Evolutionary conservation across 345 rosid genomes (phyloP), one percentile per base, ranked within the genome.

Genomic region (Populus deltoides): DNA sequence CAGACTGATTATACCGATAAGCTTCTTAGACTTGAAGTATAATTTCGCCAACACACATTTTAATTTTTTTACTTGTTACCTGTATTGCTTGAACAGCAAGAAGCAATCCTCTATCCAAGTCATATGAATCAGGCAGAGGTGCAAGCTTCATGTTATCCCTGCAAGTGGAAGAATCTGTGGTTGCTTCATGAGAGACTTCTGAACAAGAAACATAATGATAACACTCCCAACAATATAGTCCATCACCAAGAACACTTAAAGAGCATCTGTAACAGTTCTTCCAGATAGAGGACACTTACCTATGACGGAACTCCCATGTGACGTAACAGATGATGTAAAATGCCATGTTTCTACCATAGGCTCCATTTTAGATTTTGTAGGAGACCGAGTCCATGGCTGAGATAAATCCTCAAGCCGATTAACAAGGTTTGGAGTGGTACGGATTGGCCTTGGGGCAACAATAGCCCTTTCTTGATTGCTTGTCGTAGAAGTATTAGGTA

Each of bases 31-130:
- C 61, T 31, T 18, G 24, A 18, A 20, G 25, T 41, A 69, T 27
- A 69, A 39, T 12, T 78, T 55, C 16, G 7, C 45, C 39, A 25
- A 38, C 11, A 20, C 36, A 9, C 5, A 18, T 20, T 22, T 13
- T 5, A 25, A 62, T n/a, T 25, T 78, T 73, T 41, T 61, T 36
- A 71, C 62, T 78, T 57, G 74, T 83, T 80, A 97, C 99, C 94
- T 97, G 99, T 85, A 97, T 94, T 76, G 94, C 99, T 83, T 97
- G 99, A 86, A 97, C 97, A 77, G 99, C 92, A 84, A 97, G 98
- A 81, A 97, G 98, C 85, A 94, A 85, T 75, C 99, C 99, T 83
- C 99, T 88, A 77, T 97, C 99, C 80, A 97, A 81, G 83, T 97
- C 98, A 84, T 90, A 92, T 81, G 99, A 97, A 86, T 92, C 99